Percentiles rank a stretch among this genome's conserved stretches.
phyloP scores from a whole-genome alignment of 2,329 filamentous ascomycete genomes.

The Aspergillus terreus region DNA sequence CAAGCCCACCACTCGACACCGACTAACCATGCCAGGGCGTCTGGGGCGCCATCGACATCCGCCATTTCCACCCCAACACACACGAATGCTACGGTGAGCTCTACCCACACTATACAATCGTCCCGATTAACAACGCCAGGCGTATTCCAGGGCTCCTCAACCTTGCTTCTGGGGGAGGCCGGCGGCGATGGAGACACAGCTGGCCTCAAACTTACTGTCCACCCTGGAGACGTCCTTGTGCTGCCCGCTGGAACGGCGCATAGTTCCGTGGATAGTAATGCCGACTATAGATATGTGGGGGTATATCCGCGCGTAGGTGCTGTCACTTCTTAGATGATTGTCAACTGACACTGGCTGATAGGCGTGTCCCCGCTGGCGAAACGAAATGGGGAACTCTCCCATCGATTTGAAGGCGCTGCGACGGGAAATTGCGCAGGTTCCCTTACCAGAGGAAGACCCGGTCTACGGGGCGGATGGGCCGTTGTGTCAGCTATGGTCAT shows the following conservation, averaged over 20 bases:
- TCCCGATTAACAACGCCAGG: neutral
- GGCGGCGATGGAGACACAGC: neutral
- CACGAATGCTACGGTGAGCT: slow-evolving; percentile 7
- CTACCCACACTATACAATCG: too few species aligned
- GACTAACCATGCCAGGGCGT: neutral
- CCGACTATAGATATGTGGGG: slow-evolving; percentile 4
- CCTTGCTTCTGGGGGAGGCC: neutral
- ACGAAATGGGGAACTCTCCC: neutral
- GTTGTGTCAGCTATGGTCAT: neutral
- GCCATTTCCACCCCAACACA: slow-evolving; percentile 6
- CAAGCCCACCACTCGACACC: neutral
- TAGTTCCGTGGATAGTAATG: slow-evolving; percentile 2
- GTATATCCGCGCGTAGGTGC: slow-evolving; percentile 3
- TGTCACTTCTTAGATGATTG: too few species aligned
- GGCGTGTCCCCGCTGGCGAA: neutral
- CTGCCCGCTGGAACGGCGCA: slow-evolving; percentile 4
- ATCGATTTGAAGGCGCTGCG: neutral
- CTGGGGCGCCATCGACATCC: neutral
- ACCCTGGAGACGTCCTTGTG: slow-evolving; percentile 3
- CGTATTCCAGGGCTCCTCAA: slow-evolving; percentile 4
- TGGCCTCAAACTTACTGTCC: slow-evolving; percentile 1
- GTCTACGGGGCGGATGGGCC: neutral
- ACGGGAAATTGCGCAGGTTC: neutral
- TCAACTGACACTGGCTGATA: neutral
- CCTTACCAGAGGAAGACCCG: neutral